phyloP scores from a whole-genome alignment of 805 yeast species.

The Saturnispora mendoncae region DNA sequence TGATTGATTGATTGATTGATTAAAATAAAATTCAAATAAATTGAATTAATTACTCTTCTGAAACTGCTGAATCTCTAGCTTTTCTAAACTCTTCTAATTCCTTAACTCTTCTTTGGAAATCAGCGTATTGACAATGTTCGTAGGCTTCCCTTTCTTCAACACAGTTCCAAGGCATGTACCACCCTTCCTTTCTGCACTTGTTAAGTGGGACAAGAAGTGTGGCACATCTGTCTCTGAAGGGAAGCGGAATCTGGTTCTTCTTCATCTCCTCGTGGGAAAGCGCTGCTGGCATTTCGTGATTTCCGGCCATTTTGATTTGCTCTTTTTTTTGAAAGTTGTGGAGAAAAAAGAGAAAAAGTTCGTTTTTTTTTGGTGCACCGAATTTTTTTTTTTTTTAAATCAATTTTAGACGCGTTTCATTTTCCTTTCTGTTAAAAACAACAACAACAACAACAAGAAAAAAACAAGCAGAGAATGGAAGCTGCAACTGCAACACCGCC shows the following conservation, averaged over 20 bases:
- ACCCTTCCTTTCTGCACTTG: slow-evolving; percentile 50
- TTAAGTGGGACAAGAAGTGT: slow-evolving; percentile 49
- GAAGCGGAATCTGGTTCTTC: slow-evolving; percentile 64
- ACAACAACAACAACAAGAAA: too few relatives aligned
- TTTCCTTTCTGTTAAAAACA: too few relatives aligned
- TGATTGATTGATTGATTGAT: too few relatives aligned
- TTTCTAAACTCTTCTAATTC: slow-evolving; percentile 54
- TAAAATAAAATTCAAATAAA: too few relatives aligned
- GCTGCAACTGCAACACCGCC: too few relatives aligned
- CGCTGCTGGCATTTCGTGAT: slow-evolving; percentile 35
- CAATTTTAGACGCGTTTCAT: too few relatives aligned
- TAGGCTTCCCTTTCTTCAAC: slow-evolving; percentile 70
- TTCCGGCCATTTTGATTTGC: slow-evolving; percentile 22
- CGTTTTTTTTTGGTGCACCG: too few relatives aligned
- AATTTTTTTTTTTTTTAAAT: too few relatives aligned
- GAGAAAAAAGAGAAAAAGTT: too few relatives aligned
- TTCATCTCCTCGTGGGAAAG: slow-evolving; percentile 82
- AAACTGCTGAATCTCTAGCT: slow-evolving; percentile 19
- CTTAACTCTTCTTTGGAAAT: slow-evolving; percentile 70
- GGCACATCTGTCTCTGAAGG: slow-evolving; percentile 81
- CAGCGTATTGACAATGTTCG: slow-evolving; percentile 79
- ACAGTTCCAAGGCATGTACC: slow-evolving; percentile 64
- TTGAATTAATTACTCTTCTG: too few relatives aligned
- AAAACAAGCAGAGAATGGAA: too few relatives aligned
- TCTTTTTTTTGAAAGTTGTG: too few relatives aligned